These are phyloP conservation scores for Tolypocladium pustulatum DNA, from an alignment of 2,329 filamentous ascomycete species.

Conservation along the genomic window DNA sequence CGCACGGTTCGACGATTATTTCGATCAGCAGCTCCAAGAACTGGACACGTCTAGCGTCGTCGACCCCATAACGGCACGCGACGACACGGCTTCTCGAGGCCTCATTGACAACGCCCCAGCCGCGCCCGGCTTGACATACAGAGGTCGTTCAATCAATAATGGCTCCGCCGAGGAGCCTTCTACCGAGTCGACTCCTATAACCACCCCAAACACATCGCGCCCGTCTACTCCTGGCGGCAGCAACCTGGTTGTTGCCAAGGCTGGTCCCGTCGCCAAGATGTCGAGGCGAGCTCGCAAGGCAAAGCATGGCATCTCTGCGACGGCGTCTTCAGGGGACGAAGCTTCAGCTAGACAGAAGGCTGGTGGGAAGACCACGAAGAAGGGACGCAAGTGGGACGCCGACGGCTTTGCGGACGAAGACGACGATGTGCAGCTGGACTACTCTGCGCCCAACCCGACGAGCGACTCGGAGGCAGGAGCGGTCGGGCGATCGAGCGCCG, in stretches of 20 bases:
- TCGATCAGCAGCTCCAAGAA: slow-evolving; percentile 83
- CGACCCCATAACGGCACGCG: slow-evolving; percentile 17
- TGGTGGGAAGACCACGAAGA: slow-evolving; percentile 60
- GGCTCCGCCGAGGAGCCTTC: slow-evolving; percentile 33
- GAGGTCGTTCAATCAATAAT: slow-evolving; percentile 24
- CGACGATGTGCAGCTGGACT: slow-evolving; percentile 67
- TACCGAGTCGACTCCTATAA: slow-evolving; percentile 57
- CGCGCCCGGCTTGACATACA: slow-evolving; percentile 29
- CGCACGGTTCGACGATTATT: slow-evolving; percentile 77
- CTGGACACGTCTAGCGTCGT: slow-evolving; percentile 48
- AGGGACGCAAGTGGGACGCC: slow-evolving; percentile 84
- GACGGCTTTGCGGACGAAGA: slow-evolving; percentile 82
- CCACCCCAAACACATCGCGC: slow-evolving; percentile 66
- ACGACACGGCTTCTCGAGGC: slow-evolving; percentile 21
- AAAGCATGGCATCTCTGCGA: slow-evolving; percentile 54
- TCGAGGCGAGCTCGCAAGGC: slow-evolving; percentile 69
- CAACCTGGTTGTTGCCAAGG: slow-evolving; percentile 59
- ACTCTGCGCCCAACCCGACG: slow-evolving; percentile 56
- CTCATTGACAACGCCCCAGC: slow-evolving; percentile 11
- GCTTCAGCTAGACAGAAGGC: slow-evolving; percentile 45
- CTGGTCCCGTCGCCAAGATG: slow-evolving; percentile 63
- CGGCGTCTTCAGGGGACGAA: slow-evolving; percentile 78
- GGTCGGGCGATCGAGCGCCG: slow-evolving; percentile 40
- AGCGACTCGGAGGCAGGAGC: slow-evolving; percentile 43
- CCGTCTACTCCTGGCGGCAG: slow-evolving; percentile 61